Percentiles rank a stretch among this genome's conserved stretches.
These are phyloP conservation scores for Aspergillus vadensis DNA, from an alignment of 2,329 filamentous ascomycete species.

Conservation along the genomic window DNA sequence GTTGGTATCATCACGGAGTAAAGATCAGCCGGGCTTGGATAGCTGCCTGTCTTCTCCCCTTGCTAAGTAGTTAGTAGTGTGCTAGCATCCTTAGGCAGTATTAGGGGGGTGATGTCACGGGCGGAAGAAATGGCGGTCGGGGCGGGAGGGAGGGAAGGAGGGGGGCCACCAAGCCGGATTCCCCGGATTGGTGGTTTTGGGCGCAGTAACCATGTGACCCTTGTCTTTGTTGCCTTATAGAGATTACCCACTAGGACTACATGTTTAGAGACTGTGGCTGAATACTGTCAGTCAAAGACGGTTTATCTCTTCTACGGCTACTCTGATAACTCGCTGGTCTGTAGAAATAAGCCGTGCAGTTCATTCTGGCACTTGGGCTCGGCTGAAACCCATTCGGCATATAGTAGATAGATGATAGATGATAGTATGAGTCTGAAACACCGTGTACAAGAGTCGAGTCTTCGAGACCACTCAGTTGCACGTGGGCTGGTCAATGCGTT, in stretches of 20 bases:
- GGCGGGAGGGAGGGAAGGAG: background rate
- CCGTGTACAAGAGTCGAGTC: background rate
- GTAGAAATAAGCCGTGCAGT: too few relatives aligned
- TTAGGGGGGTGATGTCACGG: background rate
- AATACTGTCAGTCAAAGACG: too few relatives aligned
- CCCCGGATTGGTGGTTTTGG: background rate
- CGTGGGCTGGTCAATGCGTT: background rate
- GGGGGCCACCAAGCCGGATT: background rate
- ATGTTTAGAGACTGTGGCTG: too few relatives aligned
- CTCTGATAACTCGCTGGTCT: too few relatives aligned
- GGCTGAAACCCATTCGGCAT: background rate
- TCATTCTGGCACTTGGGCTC: background rate
- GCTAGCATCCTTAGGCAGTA: background rate
- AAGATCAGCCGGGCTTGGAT: background rate
- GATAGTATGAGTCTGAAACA: too few relatives aligned
- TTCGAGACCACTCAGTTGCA: background rate
- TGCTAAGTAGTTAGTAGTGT: too few relatives aligned
- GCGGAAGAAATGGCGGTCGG: background rate
- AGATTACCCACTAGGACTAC: too few relatives aligned
- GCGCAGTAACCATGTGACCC: too few relatives aligned
- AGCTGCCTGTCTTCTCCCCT: too few relatives aligned
- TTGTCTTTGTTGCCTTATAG: too few relatives aligned
- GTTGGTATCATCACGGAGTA: too few relatives aligned
- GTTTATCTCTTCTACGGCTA: too few relatives aligned
- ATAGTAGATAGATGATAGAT: background rate